Evolutionary conservation across 1,284 basidiomycete species (phyloP).

Genomic region (Sparassis latifolia): DNA sequence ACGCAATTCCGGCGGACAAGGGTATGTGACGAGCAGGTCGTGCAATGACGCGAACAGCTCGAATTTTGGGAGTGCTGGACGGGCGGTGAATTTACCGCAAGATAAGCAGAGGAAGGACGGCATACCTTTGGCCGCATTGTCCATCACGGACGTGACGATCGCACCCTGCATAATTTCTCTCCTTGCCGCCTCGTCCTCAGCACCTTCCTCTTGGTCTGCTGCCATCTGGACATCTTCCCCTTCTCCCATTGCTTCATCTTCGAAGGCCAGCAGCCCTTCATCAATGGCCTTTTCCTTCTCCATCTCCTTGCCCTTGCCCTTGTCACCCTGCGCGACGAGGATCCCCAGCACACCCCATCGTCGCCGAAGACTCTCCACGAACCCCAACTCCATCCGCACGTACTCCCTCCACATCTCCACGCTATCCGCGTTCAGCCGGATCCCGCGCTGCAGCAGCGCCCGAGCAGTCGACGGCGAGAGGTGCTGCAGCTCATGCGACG

Average conservation of each 20-base stretch:
- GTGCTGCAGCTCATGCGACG: constrained; percentile 78
- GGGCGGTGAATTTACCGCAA: not conserved
- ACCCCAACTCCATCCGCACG: constrained; percentile 87
- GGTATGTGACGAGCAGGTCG: constrained; percentile 46
- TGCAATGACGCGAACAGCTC: constrained; percentile 56
- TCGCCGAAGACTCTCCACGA: constrained; percentile 77
- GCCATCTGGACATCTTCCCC: constrained; percentile 31
- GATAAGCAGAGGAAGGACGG: constrained; percentile 3
- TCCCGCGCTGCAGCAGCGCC: constrained; percentile 78
- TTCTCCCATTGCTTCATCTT: constrained; percentile 18
- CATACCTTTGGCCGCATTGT: constrained; percentile 59
- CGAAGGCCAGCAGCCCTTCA: constrained; percentile 17
- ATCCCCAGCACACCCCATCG: constrained; percentile 80
- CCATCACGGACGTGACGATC: constrained; percentile 65
- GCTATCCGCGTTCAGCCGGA: constrained; percentile 70
- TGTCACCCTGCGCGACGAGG: constrained; percentile 17
- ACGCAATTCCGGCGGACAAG: constrained; percentile 42
- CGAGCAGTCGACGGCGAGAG: constrained; percentile 80
- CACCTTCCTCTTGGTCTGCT: constrained; percentile 34
- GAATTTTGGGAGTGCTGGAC: constrained; percentile 48
- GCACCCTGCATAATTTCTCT: constrained; percentile 62
- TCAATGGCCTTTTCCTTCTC: constrained; percentile 15
- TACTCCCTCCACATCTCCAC: constrained; percentile 82
- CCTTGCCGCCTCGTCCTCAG: constrained; percentile 44
- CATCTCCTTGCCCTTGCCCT: constrained; percentile 22